Conservation (phyloP, 139 green algal genomes). For the Picochlorum sp. region DNA sequence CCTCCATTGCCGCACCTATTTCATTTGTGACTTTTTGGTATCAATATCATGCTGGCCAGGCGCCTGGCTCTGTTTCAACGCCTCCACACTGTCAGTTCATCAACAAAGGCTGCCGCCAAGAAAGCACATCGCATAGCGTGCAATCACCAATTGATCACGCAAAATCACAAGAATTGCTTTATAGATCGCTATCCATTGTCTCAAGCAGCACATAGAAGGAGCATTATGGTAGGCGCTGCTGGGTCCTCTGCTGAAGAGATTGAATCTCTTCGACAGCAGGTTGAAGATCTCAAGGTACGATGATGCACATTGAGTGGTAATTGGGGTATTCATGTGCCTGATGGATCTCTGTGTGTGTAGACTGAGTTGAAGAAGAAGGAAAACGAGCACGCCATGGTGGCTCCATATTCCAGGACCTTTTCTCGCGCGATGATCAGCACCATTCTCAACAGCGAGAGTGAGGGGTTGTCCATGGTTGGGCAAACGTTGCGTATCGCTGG, state of each 20-base stretch:
- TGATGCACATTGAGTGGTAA: not conserved
- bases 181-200: too few species aligned
- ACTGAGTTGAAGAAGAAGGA: slow-evolving; percentile 31
- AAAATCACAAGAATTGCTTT: too few species aligned
- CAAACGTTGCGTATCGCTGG: slow-evolving; percentile 75
- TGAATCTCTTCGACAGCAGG: slow-evolving; percentile 30
- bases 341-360: slow-evolving; percentile 12
- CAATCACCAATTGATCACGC: too few species aligned
- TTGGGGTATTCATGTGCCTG: not conserved
- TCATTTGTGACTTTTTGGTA: not conserved
- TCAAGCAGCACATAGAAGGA: too few species aligned
- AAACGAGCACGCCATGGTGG: slow-evolving; percentile 24
- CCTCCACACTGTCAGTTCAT: not conserved
- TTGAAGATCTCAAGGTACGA: slow-evolving; percentile 41
- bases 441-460: slow-evolving; percentile 50
- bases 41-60: slow-evolving; percentile 8
- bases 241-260: slow-evolving; percentile 25
- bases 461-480: slow-evolving; percentile 60
- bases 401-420: slow-evolving; percentile 44
- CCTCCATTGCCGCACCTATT: too few species aligned
- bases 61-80: slow-evolving; percentile 10
- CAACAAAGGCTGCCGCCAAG: slow-evolving; percentile 17
- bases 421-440: slow-evolving; percentile 44
- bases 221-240: not conserved
- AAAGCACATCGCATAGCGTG: too few species aligned